Percentiles rank a stretch among this genome's conserved stretches.
Conservation (phyloP, 129 eudicot genomes). For the Escallonia rubra region DNA sequence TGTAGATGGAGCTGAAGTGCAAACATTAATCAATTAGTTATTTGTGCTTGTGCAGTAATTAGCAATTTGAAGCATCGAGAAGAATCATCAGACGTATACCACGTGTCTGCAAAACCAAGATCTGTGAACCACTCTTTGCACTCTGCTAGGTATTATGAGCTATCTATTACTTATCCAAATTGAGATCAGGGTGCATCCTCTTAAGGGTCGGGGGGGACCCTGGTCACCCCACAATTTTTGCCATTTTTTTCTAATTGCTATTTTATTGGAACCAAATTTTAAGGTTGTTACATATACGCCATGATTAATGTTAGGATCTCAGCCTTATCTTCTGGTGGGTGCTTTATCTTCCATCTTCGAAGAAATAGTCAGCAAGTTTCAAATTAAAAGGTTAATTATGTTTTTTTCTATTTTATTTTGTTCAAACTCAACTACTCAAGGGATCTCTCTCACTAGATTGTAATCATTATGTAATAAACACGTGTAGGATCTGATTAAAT, state of each 20-base stretch:
- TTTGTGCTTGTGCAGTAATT: constrained; percentile 25
- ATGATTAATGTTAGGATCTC: too few relatives aligned
- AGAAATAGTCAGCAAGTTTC: too few relatives aligned
- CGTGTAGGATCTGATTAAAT: too few relatives aligned
- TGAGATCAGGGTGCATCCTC: not conserved
- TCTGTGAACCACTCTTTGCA: constrained; percentile 19
- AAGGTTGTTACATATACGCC: too few relatives aligned
- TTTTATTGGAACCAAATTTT: not conserved
- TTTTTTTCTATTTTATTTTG: too few relatives aligned
- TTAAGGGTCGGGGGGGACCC: too few relatives aligned
- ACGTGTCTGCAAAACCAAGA: constrained; percentile 10
- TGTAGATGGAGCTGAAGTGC: not conserved
- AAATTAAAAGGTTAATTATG: too few relatives aligned
- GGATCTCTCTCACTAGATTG: too few relatives aligned
- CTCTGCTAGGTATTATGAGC: constrained; percentile 29
- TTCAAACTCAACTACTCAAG: too few relatives aligned
- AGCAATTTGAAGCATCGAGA: not conserved
- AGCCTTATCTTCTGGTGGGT: too few relatives aligned
- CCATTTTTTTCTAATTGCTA: constrained; percentile 13
- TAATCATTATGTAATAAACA: too few relatives aligned
- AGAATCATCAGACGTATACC: constrained; percentile 18
- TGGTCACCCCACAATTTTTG: not conserved
- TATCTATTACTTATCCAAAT: constrained; percentile 3
- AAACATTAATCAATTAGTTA: not conserved
- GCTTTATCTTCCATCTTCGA: too few relatives aligned